Conservation (phyloP, 192 early-diverging fungal species). For the Coemansia sp. region DNA sequence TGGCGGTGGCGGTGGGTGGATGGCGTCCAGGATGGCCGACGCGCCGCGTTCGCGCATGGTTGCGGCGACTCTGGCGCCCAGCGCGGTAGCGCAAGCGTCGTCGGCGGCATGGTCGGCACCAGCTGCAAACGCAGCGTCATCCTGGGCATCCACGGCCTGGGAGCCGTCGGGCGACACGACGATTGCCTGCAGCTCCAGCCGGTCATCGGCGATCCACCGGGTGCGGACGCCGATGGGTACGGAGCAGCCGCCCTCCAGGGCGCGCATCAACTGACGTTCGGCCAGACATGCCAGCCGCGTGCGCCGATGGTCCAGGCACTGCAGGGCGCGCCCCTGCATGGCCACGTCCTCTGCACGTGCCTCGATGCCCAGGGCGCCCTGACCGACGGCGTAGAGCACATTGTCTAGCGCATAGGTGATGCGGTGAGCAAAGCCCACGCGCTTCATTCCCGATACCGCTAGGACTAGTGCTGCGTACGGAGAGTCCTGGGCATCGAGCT, state of each 20-base stretch:
- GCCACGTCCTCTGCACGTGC: constrained; percentile 65
- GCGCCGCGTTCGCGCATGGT: constrained; percentile 58
- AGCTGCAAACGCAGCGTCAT: constrained; percentile 11
- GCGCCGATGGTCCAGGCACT: constrained; percentile 62
- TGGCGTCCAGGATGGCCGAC: constrained; percentile 55
- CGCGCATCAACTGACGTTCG: constrained; percentile 85
- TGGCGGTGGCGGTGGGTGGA: constrained; percentile 16
- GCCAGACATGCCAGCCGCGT: constrained; percentile 70
- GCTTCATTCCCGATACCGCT: constrained; percentile 81
- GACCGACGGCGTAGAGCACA: constrained; percentile 87
- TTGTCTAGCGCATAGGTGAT: constrained; percentile 69
- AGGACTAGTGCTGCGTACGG: constrained; percentile 78
- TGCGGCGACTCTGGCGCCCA: constrained; percentile 55
- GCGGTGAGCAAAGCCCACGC: constrained; percentile 65
- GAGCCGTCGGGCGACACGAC: constrained; percentile 80
- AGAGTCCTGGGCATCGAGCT: constrained; percentile 70
- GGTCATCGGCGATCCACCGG: constrained; percentile 27
- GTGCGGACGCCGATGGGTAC: constrained; percentile 90
- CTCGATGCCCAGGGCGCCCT: constrained; percentile 90
- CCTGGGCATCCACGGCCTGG: constrained; percentile 59
- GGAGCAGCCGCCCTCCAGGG: constrained; percentile 91
- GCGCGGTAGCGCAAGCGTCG: constrained; percentile 28
- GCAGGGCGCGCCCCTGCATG: constrained; percentile 33
- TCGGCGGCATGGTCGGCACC: neutral
- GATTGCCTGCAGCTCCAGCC: constrained; percentile 60